phyloP scores from a whole-genome alignment of 148 eudicot genomes.

The Heliosperma pusillum region DNA sequence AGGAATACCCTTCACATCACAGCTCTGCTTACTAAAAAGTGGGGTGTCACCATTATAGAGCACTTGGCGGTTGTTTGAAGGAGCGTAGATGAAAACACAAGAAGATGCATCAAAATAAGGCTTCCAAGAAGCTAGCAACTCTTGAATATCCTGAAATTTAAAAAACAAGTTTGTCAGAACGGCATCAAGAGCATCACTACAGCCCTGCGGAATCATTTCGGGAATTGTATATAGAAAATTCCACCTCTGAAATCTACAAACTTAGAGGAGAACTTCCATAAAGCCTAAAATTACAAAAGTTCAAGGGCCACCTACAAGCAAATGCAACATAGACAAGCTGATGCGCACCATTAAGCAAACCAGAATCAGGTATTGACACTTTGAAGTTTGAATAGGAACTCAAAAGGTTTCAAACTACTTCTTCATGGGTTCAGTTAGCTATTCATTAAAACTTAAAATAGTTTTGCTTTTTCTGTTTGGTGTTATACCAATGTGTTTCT shows the following conservation, averaged over 20 bases:
- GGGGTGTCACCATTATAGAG: slow-evolving; percentile 69
- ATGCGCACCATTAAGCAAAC: background rate
- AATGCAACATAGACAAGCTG: background rate
- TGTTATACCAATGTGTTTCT: background rate
- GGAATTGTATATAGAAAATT: background rate
- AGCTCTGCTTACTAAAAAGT: slow-evolving; percentile 39
- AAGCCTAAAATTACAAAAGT: background rate
- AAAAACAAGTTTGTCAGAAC: slow-evolving; percentile 7
- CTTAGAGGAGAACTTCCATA: background rate
- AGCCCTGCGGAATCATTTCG: background rate
- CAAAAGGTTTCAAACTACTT: background rate
- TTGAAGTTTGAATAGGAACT: background rate
- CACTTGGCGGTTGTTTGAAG: slow-evolving; percentile 74
- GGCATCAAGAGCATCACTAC: slow-evolving; percentile 4
- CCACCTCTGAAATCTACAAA: background rate
- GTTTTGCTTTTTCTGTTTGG: background rate
- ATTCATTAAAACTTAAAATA: background rate
- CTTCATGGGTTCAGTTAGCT: background rate
- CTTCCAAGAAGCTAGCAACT: slow-evolving; percentile 78
- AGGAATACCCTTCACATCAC: slow-evolving; percentile 61
- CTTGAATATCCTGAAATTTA: slow-evolving; percentile 65
- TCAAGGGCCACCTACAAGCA: background rate
- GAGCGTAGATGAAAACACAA: slow-evolving; percentile 66
- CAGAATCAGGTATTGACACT: slow-evolving; percentile 1
- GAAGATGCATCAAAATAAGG: slow-evolving; percentile 70